phyloP scores from a whole-genome alignment of 495 filamentous ascomycete species.

The Hypomontagnella submonticulosa region DNA sequence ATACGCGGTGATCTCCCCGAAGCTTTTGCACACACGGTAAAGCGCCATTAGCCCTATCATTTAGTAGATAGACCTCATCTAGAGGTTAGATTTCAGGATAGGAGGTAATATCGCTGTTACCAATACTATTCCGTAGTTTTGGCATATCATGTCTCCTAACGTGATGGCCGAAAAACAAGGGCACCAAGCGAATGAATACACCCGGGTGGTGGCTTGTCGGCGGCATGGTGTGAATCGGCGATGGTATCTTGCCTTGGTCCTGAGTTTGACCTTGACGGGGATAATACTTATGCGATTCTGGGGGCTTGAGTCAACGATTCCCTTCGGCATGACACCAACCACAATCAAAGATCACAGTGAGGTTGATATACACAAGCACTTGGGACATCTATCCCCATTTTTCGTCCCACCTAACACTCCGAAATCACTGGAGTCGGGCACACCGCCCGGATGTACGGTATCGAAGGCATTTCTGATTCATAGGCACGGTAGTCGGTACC shows the following conservation, averaged over 20 bases:
- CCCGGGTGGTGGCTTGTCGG: not conserved
- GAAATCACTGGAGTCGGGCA: conserved; percentile 12
- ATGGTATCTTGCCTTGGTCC: conserved; percentile 1
- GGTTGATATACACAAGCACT: conserved; percentile 27
- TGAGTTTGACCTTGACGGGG: not conserved
- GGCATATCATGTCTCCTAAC: too few relatives aligned
- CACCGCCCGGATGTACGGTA: conserved; percentile 28
- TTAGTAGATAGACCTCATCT: too few relatives aligned
- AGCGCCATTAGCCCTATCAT: too few relatives aligned
- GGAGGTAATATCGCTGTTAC: too few relatives aligned
- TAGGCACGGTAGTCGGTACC: conserved; percentile 31
- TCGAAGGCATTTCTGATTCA: conserved; percentile 30
- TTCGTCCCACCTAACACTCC: conserved; percentile 34
- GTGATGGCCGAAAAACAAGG: conserved; percentile 3
- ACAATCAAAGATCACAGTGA: not conserved
- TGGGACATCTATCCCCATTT: conserved; percentile 32
- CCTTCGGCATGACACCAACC: not conserved
- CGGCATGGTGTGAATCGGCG: not conserved
- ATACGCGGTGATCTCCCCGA: too few relatives aligned
- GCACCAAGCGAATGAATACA: not conserved
- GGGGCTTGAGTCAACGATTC: not conserved
- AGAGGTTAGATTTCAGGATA: too few relatives aligned
- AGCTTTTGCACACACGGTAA: too few relatives aligned
- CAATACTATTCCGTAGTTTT: too few relatives aligned
- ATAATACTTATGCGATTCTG: not conserved